Conservation (phyloP, 1,284 basidiomycete genomes). For the Sporisorium scitamineum region DNA sequence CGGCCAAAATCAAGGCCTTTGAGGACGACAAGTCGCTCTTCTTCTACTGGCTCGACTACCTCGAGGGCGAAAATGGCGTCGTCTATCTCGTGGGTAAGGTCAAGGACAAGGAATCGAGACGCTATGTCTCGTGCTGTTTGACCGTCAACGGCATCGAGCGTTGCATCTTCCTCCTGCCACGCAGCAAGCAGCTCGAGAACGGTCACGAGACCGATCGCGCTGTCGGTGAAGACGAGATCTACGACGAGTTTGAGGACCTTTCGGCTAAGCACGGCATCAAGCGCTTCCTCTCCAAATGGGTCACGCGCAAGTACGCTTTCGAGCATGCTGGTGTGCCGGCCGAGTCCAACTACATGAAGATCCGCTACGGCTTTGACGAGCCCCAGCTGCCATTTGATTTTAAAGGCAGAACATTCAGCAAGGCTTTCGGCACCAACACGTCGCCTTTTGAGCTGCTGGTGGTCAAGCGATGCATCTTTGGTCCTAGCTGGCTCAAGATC, state of each 20-base stretch:
- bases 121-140: constrained; percentile 88
- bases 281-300: constrained; percentile 76
- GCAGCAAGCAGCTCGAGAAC: constrained; percentile 67
- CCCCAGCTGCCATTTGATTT: constrained; percentile 75
- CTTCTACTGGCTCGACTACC: constrained; percentile 68
- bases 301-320: constrained; percentile 92
- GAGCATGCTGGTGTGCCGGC: constrained; percentile 86
- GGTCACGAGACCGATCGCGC: constrained; percentile 78
- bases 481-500: constrained; percentile 95
- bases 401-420: constrained; percentile 84
- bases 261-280: constrained; percentile 82
- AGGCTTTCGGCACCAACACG: constrained; percentile 92
- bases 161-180: constrained; percentile 92
- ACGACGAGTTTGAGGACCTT: constrained; percentile 85
- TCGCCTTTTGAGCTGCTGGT: constrained; percentile 95
- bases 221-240: constrained; percentile 76
- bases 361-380: constrained; percentile 69
- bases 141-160: constrained; percentile 87
- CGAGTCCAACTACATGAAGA: constrained; percentile 88
- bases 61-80: constrained; percentile 63
- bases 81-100: constrained; percentile 68
- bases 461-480: constrained; percentile 96
- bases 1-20: constrained; percentile 52
- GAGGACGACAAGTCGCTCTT: constrained; percentile 59
- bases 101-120: constrained; percentile 67